Percentiles rank a stretch among this genome's conserved stretches.
phyloP scores from a whole-genome alignment of 805 yeast species.

The Kodamaea laetipori region DNA sequence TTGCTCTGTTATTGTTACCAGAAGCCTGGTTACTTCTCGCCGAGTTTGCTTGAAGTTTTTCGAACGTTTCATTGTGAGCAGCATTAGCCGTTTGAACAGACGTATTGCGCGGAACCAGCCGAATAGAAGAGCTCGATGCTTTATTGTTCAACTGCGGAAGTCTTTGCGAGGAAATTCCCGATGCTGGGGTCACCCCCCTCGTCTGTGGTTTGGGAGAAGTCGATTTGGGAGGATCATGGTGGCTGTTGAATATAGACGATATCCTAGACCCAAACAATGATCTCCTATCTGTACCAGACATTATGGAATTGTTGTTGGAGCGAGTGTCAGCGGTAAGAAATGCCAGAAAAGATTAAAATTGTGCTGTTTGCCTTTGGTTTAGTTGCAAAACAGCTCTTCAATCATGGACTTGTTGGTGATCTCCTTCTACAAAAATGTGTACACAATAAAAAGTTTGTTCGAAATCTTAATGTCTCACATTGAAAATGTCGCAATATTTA shows the following conservation, averaged over 20 bases:
- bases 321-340: slow-evolving; percentile 1
- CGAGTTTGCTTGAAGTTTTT: no score
- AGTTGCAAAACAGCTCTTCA: background rate
- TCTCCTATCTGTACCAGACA: slow-evolving; percentile 18
- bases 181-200: no score
- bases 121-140: background rate
- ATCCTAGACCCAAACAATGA: slow-evolving; percentile 33
- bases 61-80: no score
- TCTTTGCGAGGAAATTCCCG: background rate
- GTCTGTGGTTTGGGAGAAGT: slow-evolving; percentile 9
- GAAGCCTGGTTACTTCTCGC: no score
- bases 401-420: background rate
- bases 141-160: background rate
- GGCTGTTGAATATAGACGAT: slow-evolving; percentile 30
- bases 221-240: slow-evolving; percentile 10
- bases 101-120: background rate
- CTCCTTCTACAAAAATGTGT: no score
- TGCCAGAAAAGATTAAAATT: background rate
- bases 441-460: no score
- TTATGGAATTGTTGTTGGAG: background rate
- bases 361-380: background rate
- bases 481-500: slow-evolving; percentile 4
- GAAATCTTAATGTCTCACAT: background rate
- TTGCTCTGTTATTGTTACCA: no score
- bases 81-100: background rate